A percentile compares a stretch with the other conserved stretches of the same genome.
Conservation (phyloP, 202 grass and related monocot genomes). For the Setaria viridis region DNA sequence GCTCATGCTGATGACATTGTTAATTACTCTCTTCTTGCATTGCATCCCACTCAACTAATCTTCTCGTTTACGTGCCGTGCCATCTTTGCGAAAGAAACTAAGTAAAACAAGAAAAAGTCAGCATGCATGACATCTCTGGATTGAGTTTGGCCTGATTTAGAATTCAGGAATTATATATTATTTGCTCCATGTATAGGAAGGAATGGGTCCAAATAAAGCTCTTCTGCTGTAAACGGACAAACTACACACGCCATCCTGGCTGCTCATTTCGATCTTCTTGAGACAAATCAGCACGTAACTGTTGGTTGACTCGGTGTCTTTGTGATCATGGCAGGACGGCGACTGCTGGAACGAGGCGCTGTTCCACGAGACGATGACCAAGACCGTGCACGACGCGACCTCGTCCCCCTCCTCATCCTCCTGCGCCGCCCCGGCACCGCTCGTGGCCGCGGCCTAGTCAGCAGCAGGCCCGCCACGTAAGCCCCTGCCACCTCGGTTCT, state of each 20-base stretch:
- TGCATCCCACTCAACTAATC: not conserved
- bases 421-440: conserved; percentile 27
- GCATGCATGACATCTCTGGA: no score
- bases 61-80: not conserved
- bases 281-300: no score
- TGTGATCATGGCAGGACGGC: conserved; percentile 51
- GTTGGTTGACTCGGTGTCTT: not conserved
- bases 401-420: not conserved
- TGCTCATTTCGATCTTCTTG: not conserved
- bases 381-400: conserved; percentile 64
- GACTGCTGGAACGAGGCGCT: conserved; percentile 74
- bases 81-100: not conserved
- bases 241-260: not conserved
- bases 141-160: no score
- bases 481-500: not conserved
- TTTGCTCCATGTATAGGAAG: no score
- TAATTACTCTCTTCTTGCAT: not conserved
- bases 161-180: no score
- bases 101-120: no score
- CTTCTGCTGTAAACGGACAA: not conserved
- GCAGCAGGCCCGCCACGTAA: not conserved
- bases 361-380: conserved; percentile 70
- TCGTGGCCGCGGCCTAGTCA: conserved; percentile 36
- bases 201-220: no score
- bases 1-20: not conserved